phyloP scores from a whole-genome alignment of 495 filamentous ascomycete species.

The Ramalina peruviana region DNA sequence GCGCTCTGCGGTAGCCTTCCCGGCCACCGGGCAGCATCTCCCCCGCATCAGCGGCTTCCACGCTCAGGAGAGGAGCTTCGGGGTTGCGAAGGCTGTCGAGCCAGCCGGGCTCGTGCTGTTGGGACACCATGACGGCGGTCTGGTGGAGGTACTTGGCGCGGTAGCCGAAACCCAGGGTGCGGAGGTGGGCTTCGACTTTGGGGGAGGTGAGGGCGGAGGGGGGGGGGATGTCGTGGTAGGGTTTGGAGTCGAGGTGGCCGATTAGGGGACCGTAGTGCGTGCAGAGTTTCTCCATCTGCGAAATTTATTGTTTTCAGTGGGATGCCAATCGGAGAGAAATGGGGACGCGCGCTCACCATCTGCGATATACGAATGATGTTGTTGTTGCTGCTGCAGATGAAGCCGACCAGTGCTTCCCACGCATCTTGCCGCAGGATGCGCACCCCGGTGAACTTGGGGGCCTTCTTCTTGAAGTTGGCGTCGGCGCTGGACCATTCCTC shows the following conservation, averaged over 20 bases:
- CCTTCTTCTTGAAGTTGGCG: conserved; percentile 78
- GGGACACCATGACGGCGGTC: conserved; percentile 62
- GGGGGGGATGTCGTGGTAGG: conserved; percentile 78
- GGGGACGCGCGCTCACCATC: conserved; percentile 54
- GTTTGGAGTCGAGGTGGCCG: conserved; percentile 49
- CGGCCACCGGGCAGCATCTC: conserved; percentile 44
- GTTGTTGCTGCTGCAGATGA: conserved; percentile 98
- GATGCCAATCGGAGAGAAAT: too few species aligned
- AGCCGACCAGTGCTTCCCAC: conserved; percentile 87
- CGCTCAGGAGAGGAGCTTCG: conserved; percentile 47
- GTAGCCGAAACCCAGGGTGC: conserved; percentile 85
- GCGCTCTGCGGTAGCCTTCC: conserved; percentile 64
- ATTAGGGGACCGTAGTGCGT: conserved; percentile 67
- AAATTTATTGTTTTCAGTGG: not conserved
- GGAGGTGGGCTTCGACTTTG: conserved; percentile 62
- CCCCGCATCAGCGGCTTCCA: conserved; percentile 26
- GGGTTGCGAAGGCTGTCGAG: conserved; percentile 62
- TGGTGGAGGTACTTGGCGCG: conserved; percentile 80
- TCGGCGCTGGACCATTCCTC: conserved; percentile 75
- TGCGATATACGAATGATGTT: conserved; percentile 89
- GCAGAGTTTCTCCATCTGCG: conserved; percentile 71
- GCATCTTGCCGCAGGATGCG: conserved; percentile 91
- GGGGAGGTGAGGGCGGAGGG: conserved; percentile 54
- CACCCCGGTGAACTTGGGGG: conserved; percentile 76
- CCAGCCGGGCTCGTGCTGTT: conserved; percentile 58